A percentile compares a stretch with the other conserved stretches of the same genome.
Conservation (phyloP, 2,329 filamentous ascomycete species). For the Falciphora oryzae region DNA sequence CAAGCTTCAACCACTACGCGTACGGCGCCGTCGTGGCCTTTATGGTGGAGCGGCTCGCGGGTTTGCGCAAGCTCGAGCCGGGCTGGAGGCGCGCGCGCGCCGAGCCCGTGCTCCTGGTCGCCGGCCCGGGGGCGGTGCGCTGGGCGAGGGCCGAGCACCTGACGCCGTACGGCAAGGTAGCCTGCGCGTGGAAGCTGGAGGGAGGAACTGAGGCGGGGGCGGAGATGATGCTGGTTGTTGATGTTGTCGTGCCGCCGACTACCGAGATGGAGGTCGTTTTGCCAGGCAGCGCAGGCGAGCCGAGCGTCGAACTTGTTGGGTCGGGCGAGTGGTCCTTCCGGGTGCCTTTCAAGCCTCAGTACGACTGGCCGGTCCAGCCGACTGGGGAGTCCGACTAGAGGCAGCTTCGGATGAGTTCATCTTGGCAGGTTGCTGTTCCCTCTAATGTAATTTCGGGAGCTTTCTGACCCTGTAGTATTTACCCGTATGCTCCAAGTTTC, state of each 20-base stretch:
- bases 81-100: conserved; percentile 26
- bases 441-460: too few species aligned
- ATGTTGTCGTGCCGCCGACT: neutral
- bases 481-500: too few species aligned
- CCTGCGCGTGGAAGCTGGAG: conserved; percentile 23
- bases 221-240: neutral
- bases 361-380: neutral
- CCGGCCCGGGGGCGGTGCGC: conserved; percentile 16
- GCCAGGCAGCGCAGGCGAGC: neutral
- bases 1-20: conserved; percentile 36
- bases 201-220: conserved; percentile 7
- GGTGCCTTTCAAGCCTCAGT: neutral
- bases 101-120: conserved; percentile 24
- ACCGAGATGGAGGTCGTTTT: neutral
- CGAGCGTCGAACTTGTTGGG: neutral
- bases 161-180: conserved; percentile 27
- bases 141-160: conserved; percentile 20
- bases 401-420: too few species aligned
- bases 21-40: conserved; percentile 32
- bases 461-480: too few species aligned
- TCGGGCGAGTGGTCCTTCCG: neutral
- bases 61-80: conserved; percentile 21
- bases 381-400: too few species aligned
- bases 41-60: conserved; percentile 29
- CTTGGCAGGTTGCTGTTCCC: too few species aligned